Conservation (phyloP, 495 filamentous ascomycete genomes). For the Podospora bellae-mahoneyi region DNA sequence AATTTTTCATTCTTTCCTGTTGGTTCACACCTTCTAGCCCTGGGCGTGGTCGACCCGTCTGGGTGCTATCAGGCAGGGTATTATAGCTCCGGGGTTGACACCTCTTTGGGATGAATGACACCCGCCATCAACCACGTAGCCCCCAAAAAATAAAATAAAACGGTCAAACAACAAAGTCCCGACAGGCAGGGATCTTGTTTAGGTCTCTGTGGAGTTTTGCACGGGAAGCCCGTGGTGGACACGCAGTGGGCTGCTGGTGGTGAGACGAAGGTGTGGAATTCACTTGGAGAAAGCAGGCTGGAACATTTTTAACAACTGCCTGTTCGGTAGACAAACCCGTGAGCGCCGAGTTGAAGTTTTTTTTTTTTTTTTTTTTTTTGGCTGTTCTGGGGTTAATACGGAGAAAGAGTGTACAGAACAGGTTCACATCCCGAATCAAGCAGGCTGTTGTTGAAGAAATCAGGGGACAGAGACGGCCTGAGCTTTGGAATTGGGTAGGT, state of each 20-base stretch:
- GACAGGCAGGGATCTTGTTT: neutral
- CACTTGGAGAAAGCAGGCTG: neutral
- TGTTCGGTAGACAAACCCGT: neutral
- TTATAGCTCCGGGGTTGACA: neutral
- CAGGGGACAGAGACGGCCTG: neutral
- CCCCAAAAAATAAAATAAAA: neutral
- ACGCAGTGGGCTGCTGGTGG: neutral
- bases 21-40: neutral
- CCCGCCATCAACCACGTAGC: neutral
- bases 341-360: neutral
- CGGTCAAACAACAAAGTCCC: neutral
- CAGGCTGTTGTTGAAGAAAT: neutral
- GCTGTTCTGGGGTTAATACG: neutral
- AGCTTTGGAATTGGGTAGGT: neutral
- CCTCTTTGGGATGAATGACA: neutral
- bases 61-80: neutral
- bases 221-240: neutral
- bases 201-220: neutral
- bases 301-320: neutral
- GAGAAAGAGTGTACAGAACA: neutral
- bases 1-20: neutral
- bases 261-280: neutral
- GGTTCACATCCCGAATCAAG: neutral
- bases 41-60: neutral
- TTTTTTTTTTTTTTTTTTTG: neutral